Evolutionary conservation across 2,329 filamentous ascomycete genomes (phyloP).

Genomic region (Ceratocystis harringtonii): DNA sequence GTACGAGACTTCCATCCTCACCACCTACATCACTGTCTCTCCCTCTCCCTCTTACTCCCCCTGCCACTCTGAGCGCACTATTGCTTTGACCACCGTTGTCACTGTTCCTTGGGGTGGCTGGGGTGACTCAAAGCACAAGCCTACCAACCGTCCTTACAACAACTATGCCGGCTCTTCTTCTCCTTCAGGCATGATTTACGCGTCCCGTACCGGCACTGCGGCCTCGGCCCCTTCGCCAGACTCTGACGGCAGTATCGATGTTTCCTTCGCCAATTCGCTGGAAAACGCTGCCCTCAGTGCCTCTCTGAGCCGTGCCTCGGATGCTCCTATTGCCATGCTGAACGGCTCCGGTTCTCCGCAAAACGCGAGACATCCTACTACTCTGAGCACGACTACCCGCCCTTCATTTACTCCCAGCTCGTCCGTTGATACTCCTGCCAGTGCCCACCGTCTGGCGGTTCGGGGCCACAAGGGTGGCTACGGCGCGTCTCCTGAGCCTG

Average conservation of each 20-base stretch:
- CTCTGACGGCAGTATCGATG: not conserved
- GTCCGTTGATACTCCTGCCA: constrained; percentile 15
- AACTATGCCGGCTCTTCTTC: not conserved
- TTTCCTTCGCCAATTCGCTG: constrained; percentile 12
- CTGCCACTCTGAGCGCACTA: constrained; percentile 12
- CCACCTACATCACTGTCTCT: constrained; percentile 15
- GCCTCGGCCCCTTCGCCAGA: not conserved
- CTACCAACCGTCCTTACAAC: constrained; percentile 2
- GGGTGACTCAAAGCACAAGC: constrained; percentile 3
- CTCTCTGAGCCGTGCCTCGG: constrained; percentile 16
- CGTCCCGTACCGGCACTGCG: not conserved
- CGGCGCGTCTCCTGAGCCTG: constrained; percentile 17
- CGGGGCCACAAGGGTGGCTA: constrained; percentile 18
- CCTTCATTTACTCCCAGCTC: constrained; percentile 12
- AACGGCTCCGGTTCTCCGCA: not conserved
- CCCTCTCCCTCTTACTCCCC: constrained; percentile 8
- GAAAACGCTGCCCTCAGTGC: constrained; percentile 14
- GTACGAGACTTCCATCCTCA: constrained; percentile 11
- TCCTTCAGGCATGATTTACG: not conserved
- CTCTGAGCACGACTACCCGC: constrained; percentile 9
- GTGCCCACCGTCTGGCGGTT: constrained; percentile 17
- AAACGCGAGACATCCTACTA: not conserved
- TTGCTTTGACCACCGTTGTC: constrained; percentile 15
- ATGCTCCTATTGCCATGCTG: constrained; percentile 12
- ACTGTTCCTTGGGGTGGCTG: constrained; percentile 12